Percentiles rank a stretch among this genome's conserved stretches.
Evolutionary conservation across 345 rosid species (phyloP).

Genomic region (Bruguiera sexangula): DNA sequence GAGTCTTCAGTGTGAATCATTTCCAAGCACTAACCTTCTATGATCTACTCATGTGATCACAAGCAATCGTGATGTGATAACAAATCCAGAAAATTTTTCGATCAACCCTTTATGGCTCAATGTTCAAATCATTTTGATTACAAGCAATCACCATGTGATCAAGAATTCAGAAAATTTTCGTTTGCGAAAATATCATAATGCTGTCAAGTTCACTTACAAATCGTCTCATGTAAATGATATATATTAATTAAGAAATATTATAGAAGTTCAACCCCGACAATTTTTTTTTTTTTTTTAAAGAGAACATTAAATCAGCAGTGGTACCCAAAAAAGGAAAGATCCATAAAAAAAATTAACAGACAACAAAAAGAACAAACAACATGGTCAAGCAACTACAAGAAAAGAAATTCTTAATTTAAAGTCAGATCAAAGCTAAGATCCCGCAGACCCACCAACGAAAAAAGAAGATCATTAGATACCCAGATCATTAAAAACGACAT

Average conservation of each 20-base stretch:
- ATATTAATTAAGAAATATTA: not conserved
- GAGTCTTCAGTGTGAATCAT: constrained; percentile 1
- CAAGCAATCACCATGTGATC: constrained; percentile 3
- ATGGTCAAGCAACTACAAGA: not conserved
- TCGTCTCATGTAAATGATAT: too few species aligned
- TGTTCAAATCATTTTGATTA: not conserved
- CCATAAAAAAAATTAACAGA: constrained; percentile 10
- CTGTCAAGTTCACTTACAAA: not conserved
- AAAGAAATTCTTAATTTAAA: not conserved
- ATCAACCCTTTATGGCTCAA: not conserved
- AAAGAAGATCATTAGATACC: constrained; percentile 18
- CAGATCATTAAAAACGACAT: constrained; percentile 25
- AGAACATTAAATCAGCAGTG: not conserved
- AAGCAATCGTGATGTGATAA: too few species aligned
- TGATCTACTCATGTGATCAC: too few species aligned
- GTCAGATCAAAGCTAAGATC: constrained; percentile 34
- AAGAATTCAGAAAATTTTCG: not conserved
- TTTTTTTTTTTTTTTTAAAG: too few species aligned
- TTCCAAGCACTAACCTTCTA: not conserved
- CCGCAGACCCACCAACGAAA: constrained; percentile 14
- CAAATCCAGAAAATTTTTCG: too few species aligned
- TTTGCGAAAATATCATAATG: constrained; percentile 1
- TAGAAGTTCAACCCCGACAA: not conserved
- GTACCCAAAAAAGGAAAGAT: not conserved
- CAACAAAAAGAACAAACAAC: constrained; percentile 18